Conservation (phyloP, 108 stramenopile species). For the Hondaea fermentalgiana region DNA sequence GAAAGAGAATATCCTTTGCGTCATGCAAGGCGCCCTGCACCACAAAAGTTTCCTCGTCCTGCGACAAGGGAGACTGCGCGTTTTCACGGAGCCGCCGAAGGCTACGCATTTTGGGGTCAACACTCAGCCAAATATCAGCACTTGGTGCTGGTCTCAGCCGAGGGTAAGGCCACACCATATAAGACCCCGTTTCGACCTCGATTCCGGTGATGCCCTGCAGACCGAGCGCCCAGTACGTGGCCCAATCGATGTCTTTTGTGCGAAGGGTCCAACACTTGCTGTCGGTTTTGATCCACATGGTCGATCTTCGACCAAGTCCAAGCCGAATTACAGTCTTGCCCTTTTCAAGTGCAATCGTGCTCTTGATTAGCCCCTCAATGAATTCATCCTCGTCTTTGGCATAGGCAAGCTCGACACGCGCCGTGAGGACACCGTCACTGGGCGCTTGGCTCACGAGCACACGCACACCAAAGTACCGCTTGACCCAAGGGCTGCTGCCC, state of each 20-base stretch:
- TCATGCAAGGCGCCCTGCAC: background rate
- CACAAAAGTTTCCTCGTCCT: background rate
- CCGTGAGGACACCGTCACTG: background rate
- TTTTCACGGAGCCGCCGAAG: background rate
- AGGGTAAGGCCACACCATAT: background rate
- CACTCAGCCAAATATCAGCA: background rate
- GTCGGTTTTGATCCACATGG: background rate
- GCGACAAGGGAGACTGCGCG: background rate
- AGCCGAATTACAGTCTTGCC: background rate
- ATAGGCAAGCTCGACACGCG: background rate
- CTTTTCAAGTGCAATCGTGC: background rate
- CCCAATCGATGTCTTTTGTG: background rate
- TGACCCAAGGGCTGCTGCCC: background rate
- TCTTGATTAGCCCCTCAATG: background rate
- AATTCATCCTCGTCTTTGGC: background rate
- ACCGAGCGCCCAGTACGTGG: background rate
- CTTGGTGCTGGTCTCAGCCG: background rate
- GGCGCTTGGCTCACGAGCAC: background rate
- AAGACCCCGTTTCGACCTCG: background rate
- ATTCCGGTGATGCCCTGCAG: background rate
- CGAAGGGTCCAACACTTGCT: background rate
- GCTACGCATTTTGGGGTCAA: background rate
- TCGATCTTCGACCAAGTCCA: background rate
- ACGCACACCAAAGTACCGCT: background rate
- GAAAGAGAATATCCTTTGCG: background rate